These are phyloP conservation scores for Pisolithus sp. DNA, from an alignment of 768 basidiomycete species.

Conservation along the genomic window DNA sequence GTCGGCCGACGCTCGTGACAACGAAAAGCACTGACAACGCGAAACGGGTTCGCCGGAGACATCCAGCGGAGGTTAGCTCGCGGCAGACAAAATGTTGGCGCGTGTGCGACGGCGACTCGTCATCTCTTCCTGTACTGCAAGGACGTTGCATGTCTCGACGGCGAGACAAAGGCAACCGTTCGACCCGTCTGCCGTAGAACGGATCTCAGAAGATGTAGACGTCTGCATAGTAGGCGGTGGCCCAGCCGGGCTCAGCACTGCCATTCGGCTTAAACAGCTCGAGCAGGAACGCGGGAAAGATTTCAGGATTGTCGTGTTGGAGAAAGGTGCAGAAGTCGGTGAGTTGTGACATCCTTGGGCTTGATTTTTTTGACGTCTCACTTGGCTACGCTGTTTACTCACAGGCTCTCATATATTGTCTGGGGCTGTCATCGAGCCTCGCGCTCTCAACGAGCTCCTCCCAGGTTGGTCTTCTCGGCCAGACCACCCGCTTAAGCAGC, in stretches of 20 bases:
- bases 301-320: constrained; percentile 86
- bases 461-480: constrained; percentile 69
- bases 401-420: constrained; percentile 91
- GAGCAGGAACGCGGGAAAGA: constrained; percentile 74
- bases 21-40: too few species aligned
- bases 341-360: constrained; percentile 23
- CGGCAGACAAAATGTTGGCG: constrained; percentile 2
- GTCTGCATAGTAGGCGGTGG: constrained; percentile 97
- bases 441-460: constrained; percentile 83
- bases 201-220: constrained; percentile 88
- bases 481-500: constrained; percentile 75
- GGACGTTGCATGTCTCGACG: constrained; percentile 13
- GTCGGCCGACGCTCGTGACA: neutral
- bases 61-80: neutral
- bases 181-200: constrained; percentile 61
- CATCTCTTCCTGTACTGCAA: neutral
- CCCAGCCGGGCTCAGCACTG: constrained; percentile 93
- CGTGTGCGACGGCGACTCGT: constrained; percentile 5
- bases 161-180: constrained; percentile 29
- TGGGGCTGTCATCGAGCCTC: constrained; percentile 91
- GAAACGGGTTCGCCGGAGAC: neutral
- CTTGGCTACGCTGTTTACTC: neutral
- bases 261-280: constrained; percentile 91
- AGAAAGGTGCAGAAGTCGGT: constrained; percentile 94
- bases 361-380: neutral